These are phyloP conservation scores for Boletus eberwhitei DNA, from an alignment of 768 basidiomycete genomes.

Conservation along the genomic window DNA sequence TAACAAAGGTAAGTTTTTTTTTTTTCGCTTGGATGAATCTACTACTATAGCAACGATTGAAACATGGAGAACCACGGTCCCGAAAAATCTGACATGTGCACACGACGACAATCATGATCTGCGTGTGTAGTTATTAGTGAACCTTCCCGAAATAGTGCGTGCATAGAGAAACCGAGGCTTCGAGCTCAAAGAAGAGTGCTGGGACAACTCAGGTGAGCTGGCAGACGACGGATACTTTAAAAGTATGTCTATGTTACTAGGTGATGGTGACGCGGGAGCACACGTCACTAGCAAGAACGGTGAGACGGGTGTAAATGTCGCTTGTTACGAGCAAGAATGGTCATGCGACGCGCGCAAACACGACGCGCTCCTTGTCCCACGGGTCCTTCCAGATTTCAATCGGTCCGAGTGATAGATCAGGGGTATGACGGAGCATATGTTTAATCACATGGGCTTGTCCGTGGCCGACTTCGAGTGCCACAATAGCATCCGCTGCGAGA, in stretches of 20 bases:
- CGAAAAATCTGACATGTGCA: not conserved
- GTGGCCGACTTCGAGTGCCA: constrained; percentile 81
- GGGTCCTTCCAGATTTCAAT: constrained; percentile 72
- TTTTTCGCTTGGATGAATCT: not conserved
- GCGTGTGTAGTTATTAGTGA: not conserved
- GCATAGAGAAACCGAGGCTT: constrained; percentile 5
- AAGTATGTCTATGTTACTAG: constrained; percentile 17
- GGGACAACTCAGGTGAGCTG: constrained; percentile 14
- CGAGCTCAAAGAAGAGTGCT: constrained; percentile 1
- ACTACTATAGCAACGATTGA: constrained; percentile 24
- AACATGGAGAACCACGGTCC: constrained; percentile 1
- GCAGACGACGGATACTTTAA: constrained; percentile 3
- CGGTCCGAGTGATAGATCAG: constrained; percentile 42
- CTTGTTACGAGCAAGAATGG: not conserved
- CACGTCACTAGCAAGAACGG: not conserved
- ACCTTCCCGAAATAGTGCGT: not conserved
- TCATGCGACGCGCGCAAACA: constrained; percentile 51
- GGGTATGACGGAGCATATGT: constrained; percentile 50
- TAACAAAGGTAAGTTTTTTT: not conserved
- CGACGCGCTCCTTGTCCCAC: constrained; percentile 72
- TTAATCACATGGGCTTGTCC: constrained; percentile 65
- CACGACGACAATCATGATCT: constrained; percentile 18
- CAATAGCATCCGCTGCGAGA: constrained; percentile 47
- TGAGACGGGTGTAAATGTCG: not conserved
- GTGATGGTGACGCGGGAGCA: constrained; percentile 4